Percentiles rank a stretch among this genome's conserved stretches.
phyloP scores from a whole-genome alignment of 306 rosid species.

The Astragalus glycyphyllos region DNA sequence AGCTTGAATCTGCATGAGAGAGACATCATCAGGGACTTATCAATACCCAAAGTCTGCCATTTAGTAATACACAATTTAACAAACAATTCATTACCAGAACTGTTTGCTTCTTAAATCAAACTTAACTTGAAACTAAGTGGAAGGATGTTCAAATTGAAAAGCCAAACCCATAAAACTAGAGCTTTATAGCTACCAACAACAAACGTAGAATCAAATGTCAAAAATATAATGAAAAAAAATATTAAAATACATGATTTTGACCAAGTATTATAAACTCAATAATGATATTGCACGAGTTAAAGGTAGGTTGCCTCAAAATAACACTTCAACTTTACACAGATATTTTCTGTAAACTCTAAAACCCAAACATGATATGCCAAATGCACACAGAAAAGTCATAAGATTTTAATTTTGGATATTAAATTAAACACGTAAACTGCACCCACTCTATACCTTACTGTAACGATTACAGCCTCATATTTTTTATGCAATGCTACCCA shows the following conservation, averaged over 20 bases:
- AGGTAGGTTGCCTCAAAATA: conserved; percentile 15
- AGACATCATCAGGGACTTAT: background rate
- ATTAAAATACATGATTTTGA: conserved; percentile 1
- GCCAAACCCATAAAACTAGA: conserved; percentile 23
- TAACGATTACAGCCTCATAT: background rate
- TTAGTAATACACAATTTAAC: background rate
- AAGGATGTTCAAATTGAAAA: conserved; percentile 28
- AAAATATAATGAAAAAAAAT: background rate
- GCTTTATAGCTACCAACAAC: conserved; percentile 4
- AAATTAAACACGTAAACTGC: background rate
- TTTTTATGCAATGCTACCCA: background rate
- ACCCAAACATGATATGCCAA: conserved; percentile 6
- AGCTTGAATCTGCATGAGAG: conserved; percentile 81
- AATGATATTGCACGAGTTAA: conserved; percentile 12
- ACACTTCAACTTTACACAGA: background rate
- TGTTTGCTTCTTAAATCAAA: background rate
- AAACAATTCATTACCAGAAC: background rate
- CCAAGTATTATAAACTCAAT: background rate
- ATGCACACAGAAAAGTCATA: conserved; percentile 3
- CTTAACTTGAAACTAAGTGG: background rate
- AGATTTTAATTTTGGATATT: background rate
- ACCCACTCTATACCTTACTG: background rate
- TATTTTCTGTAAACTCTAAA: background rate
- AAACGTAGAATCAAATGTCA: background rate
- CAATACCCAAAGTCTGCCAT: conserved; percentile 10